Base-by-base conservation (phyloP, 495 filamentous ascomycete species). In the Trichocladium uniseriatum region DNA sequence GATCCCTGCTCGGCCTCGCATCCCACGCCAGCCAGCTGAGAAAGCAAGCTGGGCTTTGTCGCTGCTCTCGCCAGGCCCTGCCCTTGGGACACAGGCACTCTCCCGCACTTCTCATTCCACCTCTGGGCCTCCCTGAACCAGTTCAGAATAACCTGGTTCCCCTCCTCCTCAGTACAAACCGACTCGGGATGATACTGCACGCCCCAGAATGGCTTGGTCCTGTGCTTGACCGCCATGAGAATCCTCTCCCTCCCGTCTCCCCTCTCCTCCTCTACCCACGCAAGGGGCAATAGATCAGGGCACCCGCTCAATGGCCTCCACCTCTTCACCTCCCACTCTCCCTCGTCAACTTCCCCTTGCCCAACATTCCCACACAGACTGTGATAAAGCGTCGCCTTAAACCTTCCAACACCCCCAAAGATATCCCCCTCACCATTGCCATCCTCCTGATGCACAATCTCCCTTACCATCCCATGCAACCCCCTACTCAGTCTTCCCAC, bases 161-260 rank as follows among this genome's bases (percentile, higher is more conserved):
- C 85, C 27, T 79, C 76, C n/a, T 69, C 56, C 42, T 79, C 79
- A 5, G 92, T 94, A 59, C 91, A 95, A 54, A 94, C 83, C 0
- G 87, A 94, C 63, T 98, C 92, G 0, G 91, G 90, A 59, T 98
- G 92, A 61, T 91, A 97, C 58, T 98, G 92, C 29, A 98, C 69
- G 0, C 83, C 92, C 81, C 83, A 95, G 55, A 91, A 94, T 5
- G 92, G 92, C 55, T 82, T 87, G 2, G 54, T 50, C 21, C 40
- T 65, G 61, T 95, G 89, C 41, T 69, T 77, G 16, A 83, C 80
- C 3, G 76, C 87, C 84, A 95, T 94, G 36, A 94, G 70, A 18
- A 95, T 83, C 21, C 70, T 65, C 48, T 80, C 72, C 62, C 65
- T 69, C 54, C 64, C 45, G 2, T 63, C 64, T 32, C 45, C 52